A percentile compares a stretch with the other conserved stretches of the same genome.
Conservation (phyloP, 2,329 filamentous ascomycete genomes). For the Aspergillus ochraceoroseus region DNA sequence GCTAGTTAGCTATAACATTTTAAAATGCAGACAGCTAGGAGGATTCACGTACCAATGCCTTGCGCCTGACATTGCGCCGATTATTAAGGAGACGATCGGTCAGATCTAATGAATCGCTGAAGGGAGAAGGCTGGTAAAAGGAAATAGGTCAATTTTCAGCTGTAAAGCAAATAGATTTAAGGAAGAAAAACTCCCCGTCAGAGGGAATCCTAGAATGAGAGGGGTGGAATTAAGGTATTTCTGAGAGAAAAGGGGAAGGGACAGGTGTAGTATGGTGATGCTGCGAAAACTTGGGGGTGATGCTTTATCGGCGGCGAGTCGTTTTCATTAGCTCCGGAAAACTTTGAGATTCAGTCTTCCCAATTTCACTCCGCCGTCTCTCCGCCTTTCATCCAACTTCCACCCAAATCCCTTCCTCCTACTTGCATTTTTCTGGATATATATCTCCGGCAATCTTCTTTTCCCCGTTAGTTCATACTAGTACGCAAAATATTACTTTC, state of each 20-base stretch:
- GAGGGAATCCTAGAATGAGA: not conserved
- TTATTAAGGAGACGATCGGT: conserved; percentile 3
- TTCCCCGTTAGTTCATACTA: not conserved
- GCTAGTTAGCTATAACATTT: conserved; percentile 15
- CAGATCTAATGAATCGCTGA: not conserved
- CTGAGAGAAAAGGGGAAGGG: not conserved
- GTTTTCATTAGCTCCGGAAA: conserved; percentile 29
- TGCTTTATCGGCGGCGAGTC: conserved; percentile 14
- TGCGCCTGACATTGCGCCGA: conserved; percentile 58
- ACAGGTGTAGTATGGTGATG: not conserved
- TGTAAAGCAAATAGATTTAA: not conserved
- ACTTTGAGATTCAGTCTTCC: conserved; percentile 26
- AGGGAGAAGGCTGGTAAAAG: too few relatives aligned
- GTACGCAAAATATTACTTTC: conserved; percentile 7
- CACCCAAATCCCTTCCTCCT: conserved; percentile 1
- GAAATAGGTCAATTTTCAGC: too few relatives aligned
- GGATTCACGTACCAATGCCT: conserved; percentile 63
- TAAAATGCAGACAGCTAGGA: not conserved
- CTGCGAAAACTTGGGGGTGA: conserved; percentile 1
- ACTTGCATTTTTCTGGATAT: not conserved
- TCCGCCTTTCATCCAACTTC: conserved; percentile 14
- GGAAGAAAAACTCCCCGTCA: not conserved
- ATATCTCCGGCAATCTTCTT: not conserved
- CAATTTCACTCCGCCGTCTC: conserved; percentile 17
- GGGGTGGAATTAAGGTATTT: not conserved